These are phyloP conservation scores for Papiliotrema laurentii DNA, from an alignment of 1,284 basidiomycete species.

Conservation along the genomic window DNA sequence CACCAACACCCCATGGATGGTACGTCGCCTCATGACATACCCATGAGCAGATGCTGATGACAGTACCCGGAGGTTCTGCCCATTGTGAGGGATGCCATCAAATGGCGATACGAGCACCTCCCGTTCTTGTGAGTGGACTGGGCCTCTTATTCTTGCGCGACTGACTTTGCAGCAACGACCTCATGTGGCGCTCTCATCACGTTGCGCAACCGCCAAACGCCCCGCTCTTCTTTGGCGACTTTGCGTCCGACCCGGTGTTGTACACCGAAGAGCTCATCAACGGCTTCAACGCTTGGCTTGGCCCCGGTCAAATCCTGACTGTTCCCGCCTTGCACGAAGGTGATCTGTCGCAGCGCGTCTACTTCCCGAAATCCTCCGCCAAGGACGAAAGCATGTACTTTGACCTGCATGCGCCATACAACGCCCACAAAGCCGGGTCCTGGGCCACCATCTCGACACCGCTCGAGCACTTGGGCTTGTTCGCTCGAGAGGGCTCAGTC, in stretches of 20 bases:
- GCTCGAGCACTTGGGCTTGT: constrained; percentile 46
- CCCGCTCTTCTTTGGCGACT: constrained; percentile 47
- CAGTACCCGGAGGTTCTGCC: constrained; percentile 48
- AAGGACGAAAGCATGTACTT: constrained; percentile 32
- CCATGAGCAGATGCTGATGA: background rate
- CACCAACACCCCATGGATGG: constrained; percentile 51
- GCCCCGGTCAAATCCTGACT: constrained; percentile 44
- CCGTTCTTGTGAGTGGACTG: constrained; percentile 38
- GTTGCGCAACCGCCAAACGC: constrained; percentile 46
- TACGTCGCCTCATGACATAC: constrained; percentile 13
- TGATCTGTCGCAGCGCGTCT: constrained; percentile 39
- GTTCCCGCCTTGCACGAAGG: constrained; percentile 44
- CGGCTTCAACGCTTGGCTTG: constrained; percentile 50
- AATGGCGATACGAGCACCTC: constrained; percentile 48
- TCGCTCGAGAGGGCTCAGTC: constrained; percentile 47
- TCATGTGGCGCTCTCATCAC: constrained; percentile 48
- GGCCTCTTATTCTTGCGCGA: background rate
- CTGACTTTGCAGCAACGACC: constrained; percentile 31
- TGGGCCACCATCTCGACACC: constrained; percentile 42
- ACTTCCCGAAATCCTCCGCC: constrained; percentile 40
- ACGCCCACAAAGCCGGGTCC: constrained; percentile 26
- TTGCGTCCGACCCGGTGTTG: constrained; percentile 44
- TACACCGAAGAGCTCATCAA: constrained; percentile 43
- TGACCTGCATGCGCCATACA: constrained; percentile 31
- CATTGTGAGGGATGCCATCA: constrained; percentile 44